Evolutionary conservation across 2,329 filamentous ascomycete species (phyloP), one percentile per base, ranked within the genome.

Genomic region (Berkeleyomyces rouxiae): DNA sequence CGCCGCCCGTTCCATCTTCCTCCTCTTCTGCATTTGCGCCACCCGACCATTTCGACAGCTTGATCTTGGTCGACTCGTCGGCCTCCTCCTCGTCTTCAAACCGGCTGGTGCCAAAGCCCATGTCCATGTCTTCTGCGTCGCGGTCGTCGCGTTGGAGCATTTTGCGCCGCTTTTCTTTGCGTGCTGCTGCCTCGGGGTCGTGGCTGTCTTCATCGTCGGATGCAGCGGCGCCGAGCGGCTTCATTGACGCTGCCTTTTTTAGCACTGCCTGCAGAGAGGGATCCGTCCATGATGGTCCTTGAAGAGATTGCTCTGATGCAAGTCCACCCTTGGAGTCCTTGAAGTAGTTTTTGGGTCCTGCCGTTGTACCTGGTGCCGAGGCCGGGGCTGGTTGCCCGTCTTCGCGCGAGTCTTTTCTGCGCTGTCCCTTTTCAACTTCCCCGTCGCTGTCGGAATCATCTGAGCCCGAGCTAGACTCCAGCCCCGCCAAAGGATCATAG

Each of bases 51-150:
- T 82, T 75, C 46, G 82, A 83, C 62, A 91, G 72, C 74, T 87
- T 88, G 66, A 89, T 75, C 67, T 80, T 83, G 31, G 37, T 39
- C 70, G 74, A 76, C 31, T 80, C 79, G 47, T 90, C 88, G 66
- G 86, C 81, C 66, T 95, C 91, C 65, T 91, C 91, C 59, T 91
- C 90, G 69, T 96, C 93, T 61, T 88, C 90, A 69, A 89, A 86
- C 37, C 92, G 81, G 70, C 87, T 93, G 23, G 85, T 88, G 42
- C 93, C 93, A 70, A 99, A 97, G 65, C 91, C 92, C 78, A 97
- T 82, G 70, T 99, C 93, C 74, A 99, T 81, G 73, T 99, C 92
- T 63, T 92, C 85, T 58, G 90, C 83, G 71, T 97, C 92, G 58
- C 91, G 82, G 67, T 88, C 86, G 62, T 84, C 82, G 65, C 80